A percentile compares a stretch with the other conserved stretches of the same genome.
Conservation (phyloP, 225 moss, liverwort and hornwort genomes). For the Marchantia polymorpha region DNA sequence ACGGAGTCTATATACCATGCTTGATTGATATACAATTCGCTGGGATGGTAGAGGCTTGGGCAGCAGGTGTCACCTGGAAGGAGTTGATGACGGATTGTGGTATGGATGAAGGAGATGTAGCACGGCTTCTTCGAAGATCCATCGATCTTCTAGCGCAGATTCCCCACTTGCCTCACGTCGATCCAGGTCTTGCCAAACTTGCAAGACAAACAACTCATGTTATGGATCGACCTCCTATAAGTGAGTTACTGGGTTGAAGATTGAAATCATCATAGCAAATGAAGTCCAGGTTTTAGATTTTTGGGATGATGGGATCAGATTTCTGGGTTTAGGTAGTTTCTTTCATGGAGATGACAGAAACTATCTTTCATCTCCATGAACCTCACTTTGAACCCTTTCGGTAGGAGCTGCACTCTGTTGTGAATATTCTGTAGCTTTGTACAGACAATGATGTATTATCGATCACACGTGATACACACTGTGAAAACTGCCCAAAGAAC, state of each 20-base stretch:
- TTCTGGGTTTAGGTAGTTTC: background rate
- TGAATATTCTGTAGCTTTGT: constrained; percentile 17
- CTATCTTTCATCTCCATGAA: background rate
- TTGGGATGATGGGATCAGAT: background rate
- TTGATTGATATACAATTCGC: constrained; percentile 81
- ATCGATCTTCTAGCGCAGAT: constrained; percentile 96
- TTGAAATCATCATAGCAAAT: background rate
- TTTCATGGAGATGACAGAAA: background rate
- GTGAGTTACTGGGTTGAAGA: constrained; percentile 73
- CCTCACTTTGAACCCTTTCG: background rate
- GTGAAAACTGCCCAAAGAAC: background rate
- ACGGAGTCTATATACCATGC: constrained; percentile 73
- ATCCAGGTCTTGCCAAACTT: constrained; percentile 64
- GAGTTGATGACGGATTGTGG: constrained; percentile 87
- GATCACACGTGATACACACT: background rate
- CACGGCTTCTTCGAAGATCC: constrained; percentile 86
- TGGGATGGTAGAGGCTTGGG: constrained; percentile 96
- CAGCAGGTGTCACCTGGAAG: constrained; percentile 93
- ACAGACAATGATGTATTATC: background rate
- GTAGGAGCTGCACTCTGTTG: background rate
- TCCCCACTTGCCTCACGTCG: constrained; percentile 80
- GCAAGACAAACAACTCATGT: constrained; percentile 70
- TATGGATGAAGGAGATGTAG: constrained; percentile 96
- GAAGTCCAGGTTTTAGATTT: background rate
- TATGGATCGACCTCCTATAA: constrained; percentile 96